A percentile compares a stretch with the other conserved stretches of the same genome.
Evolutionary conservation across 2,329 filamentous ascomycete species (phyloP).

Genomic region (Ascochyta viciae-villosae): DNA sequence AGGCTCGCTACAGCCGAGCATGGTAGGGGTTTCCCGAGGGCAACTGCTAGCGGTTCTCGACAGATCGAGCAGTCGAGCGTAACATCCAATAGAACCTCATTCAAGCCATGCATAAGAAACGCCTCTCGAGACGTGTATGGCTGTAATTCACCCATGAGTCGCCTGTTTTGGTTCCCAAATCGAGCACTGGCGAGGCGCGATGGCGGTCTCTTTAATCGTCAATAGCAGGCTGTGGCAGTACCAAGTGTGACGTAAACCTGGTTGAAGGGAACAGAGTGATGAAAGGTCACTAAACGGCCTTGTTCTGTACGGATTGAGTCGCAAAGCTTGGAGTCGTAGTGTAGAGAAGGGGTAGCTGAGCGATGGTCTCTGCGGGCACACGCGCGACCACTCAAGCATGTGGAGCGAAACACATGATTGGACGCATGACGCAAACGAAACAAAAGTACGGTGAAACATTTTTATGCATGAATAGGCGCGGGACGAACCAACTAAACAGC

Average conservation of each 20-base stretch:
- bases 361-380: not conserved
- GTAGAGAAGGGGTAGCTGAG: not conserved
- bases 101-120: not conserved
- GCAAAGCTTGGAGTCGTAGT: not conserved
- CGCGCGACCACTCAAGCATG: not conserved
- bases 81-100: not conserved
- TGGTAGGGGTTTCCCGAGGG: too few relatives aligned
- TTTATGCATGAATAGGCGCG: too few relatives aligned
- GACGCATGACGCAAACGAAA: not conserved
- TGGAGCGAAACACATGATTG: not conserved
- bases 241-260: too few relatives aligned
- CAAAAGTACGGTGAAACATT: not conserved
- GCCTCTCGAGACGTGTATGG: not conserved
- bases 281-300: too few relatives aligned
- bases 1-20: not conserved
- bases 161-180: not conserved
- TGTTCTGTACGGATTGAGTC: too few relatives aligned
- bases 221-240: too few relatives aligned
- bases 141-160: too few relatives aligned
- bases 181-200: too few relatives aligned
- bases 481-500: too few relatives aligned
- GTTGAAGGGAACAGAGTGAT: too few relatives aligned
- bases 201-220: too few relatives aligned
- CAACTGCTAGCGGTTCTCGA: not conserved
- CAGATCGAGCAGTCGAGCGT: constrained; percentile 3